Percentiles rank a stretch among this genome's conserved stretches.
These are phyloP conservation scores for Pyrenochaeta sp. DNA, from an alignment of 2,329 filamentous ascomycete genomes.

Conservation along the genomic window DNA sequence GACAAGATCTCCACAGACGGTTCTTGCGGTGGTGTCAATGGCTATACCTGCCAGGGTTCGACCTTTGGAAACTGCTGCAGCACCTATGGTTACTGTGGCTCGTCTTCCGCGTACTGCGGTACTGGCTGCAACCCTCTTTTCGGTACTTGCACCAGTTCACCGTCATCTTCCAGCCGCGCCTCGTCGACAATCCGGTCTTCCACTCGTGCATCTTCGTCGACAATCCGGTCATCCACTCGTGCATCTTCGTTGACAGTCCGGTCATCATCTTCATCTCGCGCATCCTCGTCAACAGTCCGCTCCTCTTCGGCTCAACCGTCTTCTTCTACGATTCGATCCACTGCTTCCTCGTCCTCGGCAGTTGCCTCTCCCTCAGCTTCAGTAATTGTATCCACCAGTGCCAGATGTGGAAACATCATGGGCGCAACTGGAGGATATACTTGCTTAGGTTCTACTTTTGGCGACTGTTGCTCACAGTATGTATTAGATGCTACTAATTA, in stretches of 20 bases:
- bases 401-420: constrained; percentile 8
- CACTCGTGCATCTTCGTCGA: background rate
- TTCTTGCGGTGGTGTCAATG: constrained; percentile 12
- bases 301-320: no score
- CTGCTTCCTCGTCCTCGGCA: no score
- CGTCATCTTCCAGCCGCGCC: background rate
- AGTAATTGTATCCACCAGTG: background rate
- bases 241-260: background rate
- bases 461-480: constrained; percentile 20
- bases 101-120: constrained; percentile 7
- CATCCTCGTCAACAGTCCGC: no score
- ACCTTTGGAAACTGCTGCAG: constrained; percentile 14
- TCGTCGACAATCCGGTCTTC: background rate
- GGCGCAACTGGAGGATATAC: constrained; percentile 14
- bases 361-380: constrained; percentile 4
- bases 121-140: constrained; percentile 17
- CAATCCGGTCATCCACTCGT: background rate
- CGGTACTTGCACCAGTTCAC: constrained; percentile 7
- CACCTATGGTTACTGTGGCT: constrained; percentile 6
- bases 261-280: background rate
- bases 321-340: no score
- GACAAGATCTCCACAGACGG: constrained; percentile 17
- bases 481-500: background rate
- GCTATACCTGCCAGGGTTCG: constrained; percentile 10
- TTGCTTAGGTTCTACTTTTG: constrained; percentile 17